Base-by-base conservation (phyloP, 208 protist species). In the Leishmania martiniquensis region DNA sequence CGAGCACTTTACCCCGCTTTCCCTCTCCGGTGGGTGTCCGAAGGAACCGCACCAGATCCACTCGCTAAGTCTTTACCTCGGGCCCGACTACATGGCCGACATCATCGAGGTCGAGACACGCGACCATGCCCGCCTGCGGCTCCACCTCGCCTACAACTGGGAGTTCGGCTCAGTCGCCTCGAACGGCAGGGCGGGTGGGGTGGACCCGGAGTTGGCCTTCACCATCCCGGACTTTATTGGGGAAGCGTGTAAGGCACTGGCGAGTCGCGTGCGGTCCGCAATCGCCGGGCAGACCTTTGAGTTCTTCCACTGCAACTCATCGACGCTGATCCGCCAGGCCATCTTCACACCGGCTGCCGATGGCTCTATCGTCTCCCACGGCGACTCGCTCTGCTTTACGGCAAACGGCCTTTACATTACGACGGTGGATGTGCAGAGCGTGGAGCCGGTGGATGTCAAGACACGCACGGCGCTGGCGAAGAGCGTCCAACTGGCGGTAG, bases 101-200 rank as follows among this genome's bases (percentile, higher is more conserved):
- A 66, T 89, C 29, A 90, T 99, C 77, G 89, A 91, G 37, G 96
- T 99, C 0, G 97, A 99, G 86, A 99, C 98, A 0, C 84, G 91
- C 44, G 98, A 99, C 70, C 98, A 99, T 90, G 94, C 98, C 4
- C 91, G 97, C 17, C 89, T 99, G 65, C 81, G 81, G 37, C 87
- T 99, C 44, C 83, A 98, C 66, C 87, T 99, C 4, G 93, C 96
- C 60, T 99, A 99, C 95, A 99, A 99, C 86, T 99, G 98, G 98
- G 85, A 98, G 76, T 99, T 99, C 74, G 90, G 93, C 52, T 73
- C 83, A 1, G 57, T 75, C 9, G 67, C 54, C 59, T 10, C 44
- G 44, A 59, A 51, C 49, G 71, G 66, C 25, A 47, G 75, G 34
- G 49, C 65, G 42, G 52, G 34, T 37, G 25, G 72, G 34, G 66